Conservation (phyloP, 192 early-diverging fungal species). For the Coemansia sp. region DNA sequence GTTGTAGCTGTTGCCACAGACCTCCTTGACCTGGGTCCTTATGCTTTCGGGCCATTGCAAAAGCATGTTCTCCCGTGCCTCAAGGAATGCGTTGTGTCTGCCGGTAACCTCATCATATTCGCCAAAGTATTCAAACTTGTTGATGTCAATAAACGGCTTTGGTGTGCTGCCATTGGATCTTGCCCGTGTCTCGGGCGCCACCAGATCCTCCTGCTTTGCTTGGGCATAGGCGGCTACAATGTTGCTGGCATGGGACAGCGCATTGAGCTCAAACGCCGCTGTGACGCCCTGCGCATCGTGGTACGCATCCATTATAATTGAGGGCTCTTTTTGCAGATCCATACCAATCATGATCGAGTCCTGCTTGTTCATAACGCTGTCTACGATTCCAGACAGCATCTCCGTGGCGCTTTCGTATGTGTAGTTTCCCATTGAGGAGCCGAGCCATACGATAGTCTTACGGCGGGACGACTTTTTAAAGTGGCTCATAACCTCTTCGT, state of each 20-base stretch:
- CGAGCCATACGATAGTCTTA: slow-evolving; percentile 87
- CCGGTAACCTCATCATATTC: slow-evolving; percentile 72
- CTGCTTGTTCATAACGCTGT: slow-evolving; percentile 61
- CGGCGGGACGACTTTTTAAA: slow-evolving; percentile 56
- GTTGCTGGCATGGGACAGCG: slow-evolving; percentile 73
- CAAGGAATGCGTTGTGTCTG: slow-evolving; percentile 80
- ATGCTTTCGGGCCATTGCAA: slow-evolving; percentile 52
- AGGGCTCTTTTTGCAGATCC: slow-evolving; percentile 75
- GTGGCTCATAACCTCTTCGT: slow-evolving; percentile 76
- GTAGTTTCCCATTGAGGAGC: slow-evolving; percentile 86
- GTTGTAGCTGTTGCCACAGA: slow-evolving; percentile 16
- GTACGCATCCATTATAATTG: slow-evolving; percentile 77
- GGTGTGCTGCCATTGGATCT: neutral
- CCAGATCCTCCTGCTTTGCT: slow-evolving; percentile 2
- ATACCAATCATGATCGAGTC: slow-evolving; percentile 85
- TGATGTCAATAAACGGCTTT: slow-evolving; percentile 58
- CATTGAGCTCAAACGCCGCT: slow-evolving; percentile 82
- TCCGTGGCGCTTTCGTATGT: slow-evolving; percentile 62
- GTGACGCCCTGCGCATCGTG: slow-evolving; percentile 80
- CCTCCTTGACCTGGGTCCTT: slow-evolving; percentile 15
- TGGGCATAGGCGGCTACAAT: slow-evolving; percentile 57
- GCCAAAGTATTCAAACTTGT: slow-evolving; percentile 71
- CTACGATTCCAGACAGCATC: slow-evolving; percentile 63
- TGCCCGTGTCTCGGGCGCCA: neutral
- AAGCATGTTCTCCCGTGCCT: slow-evolving; percentile 55